Evolutionary conservation across 306 rosid species (phyloP), one percentile per base, ranked within the genome.

Genomic region (Rosa chinensis): DNA sequence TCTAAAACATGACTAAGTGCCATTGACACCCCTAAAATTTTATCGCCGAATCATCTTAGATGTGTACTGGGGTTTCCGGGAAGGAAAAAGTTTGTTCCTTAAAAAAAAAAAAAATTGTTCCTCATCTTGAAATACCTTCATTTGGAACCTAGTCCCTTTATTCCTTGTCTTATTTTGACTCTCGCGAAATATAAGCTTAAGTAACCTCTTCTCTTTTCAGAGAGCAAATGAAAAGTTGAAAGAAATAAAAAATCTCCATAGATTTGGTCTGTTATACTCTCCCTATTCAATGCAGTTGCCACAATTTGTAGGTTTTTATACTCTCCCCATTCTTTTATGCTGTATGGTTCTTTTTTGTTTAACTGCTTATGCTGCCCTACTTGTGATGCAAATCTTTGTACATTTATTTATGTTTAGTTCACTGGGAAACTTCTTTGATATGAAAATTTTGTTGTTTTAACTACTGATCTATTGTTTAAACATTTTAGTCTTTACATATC

Each of bases 1-100:
- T 35, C 63, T 47, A 72, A 28, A 49, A 42, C 76, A 72, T 52
- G 66, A 53, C 18, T 14, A 73, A 37, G 48, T 52, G 35, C 64
- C 37, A 3, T 18, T 8, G 0, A 73, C 40, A 1, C 17, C 68
- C 8, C 1, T 32, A 32, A 52, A 52, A 39, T 18, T 20, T 52
- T 37, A 6, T 35, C 45, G n/a, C 74, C 43, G 18, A 35, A 55
- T 2, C 7, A 21, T 37, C 12, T 40, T 8, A 11, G 52, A 73
- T n/a, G 39, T 21, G 66, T 4, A 5, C 25, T 40, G 35, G 59
- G 56, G 39, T 49, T 49, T 52, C 32, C 18, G 28, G 37, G 47
- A 50, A 32, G 64, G 63, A 72, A 18, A 9, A 13, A 52, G 3
- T 18, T 52, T 72, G 47, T 50, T 50, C 25, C 32, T 21, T 1